Percentiles rank a stretch among this genome's conserved stretches.
Conservation (phyloP, 192 early-diverging fungal species). For the Coemansia sp. region DNA sequence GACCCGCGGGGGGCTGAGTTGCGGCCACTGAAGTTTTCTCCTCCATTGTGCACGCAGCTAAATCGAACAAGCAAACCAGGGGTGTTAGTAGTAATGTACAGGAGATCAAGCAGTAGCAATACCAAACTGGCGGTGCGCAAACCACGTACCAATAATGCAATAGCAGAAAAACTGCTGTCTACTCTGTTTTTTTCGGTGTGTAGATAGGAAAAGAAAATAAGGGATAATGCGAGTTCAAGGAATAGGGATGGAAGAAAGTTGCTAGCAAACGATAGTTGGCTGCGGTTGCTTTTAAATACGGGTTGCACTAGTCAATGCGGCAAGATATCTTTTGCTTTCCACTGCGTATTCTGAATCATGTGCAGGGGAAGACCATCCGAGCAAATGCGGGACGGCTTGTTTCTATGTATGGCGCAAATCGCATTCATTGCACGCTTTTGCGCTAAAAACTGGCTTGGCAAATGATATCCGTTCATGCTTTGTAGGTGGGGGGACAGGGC, state of each 20-base stretch:
- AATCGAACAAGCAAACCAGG: neutral
- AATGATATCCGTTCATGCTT: neutral
- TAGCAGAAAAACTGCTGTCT: conserved; percentile 1
- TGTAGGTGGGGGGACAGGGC: neutral
- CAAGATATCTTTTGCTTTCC: neutral
- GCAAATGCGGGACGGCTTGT: neutral
- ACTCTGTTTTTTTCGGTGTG: neutral
- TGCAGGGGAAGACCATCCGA: neutral
- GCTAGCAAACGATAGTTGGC: neutral
- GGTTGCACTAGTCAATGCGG: neutral
- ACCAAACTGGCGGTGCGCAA: neutral
- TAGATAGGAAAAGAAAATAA: neutral
- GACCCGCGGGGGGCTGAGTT: neutral
- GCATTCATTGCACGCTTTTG: neutral
- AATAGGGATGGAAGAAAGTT: neutral
- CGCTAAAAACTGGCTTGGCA: conserved; percentile 1
- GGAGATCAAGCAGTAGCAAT: neutral
- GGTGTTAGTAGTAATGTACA: neutral
- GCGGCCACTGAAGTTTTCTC: conserved; percentile 1
- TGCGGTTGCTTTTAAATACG: neutral
- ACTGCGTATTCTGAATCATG: neutral
- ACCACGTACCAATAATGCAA: conserved; percentile 1
- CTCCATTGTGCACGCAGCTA: conserved; percentile 8
- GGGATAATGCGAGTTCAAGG: neutral
- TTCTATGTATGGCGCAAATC: conserved; percentile 4